Evolutionary conservation across 176 grass and related monocot genomes (phyloP).

Genomic region (Typha latifolia): DNA sequence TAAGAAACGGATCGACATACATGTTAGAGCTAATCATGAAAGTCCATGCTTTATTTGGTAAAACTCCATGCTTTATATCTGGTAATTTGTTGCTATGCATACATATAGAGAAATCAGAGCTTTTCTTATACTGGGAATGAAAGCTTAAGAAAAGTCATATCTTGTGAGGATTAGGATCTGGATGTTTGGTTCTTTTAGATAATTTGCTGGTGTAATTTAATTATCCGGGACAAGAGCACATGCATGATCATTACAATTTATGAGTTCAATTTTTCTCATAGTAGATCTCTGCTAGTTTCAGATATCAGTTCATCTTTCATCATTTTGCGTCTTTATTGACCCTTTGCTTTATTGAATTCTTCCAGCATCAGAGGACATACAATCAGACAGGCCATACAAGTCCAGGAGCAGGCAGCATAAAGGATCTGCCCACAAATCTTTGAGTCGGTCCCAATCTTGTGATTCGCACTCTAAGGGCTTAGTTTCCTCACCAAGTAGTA

Average conservation of each 20-base stretch:
- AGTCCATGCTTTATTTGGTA: neutral
- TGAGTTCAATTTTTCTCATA: no score
- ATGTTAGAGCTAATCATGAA: neutral
- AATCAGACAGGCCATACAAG: conserved; percentile 53
- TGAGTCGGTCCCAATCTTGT: conserved; percentile 49
- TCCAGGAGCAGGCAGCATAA: conserved; percentile 44
- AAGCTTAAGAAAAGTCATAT: neutral
- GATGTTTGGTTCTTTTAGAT: no score
- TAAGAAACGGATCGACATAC: neutral
- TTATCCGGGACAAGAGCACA: no score
- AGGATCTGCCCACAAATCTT: conserved; percentile 47
- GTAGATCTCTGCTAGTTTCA: no score
- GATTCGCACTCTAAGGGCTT: conserved; percentile 68
- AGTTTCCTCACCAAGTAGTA: conserved; percentile 41
- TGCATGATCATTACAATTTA: no score
- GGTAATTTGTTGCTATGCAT: no score
- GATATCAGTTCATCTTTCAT: neutral
- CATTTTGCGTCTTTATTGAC: neutral
- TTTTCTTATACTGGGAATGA: neutral
- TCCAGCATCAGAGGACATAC: conserved; percentile 44
- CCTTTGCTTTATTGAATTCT: conserved; percentile 14
- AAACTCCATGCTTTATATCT: neutral
- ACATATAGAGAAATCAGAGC: neutral
- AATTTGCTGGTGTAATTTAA: no score
- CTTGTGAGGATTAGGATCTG: neutral